Conservation (phyloP, 345 rosid species). For the Microcos paniculata region DNA sequence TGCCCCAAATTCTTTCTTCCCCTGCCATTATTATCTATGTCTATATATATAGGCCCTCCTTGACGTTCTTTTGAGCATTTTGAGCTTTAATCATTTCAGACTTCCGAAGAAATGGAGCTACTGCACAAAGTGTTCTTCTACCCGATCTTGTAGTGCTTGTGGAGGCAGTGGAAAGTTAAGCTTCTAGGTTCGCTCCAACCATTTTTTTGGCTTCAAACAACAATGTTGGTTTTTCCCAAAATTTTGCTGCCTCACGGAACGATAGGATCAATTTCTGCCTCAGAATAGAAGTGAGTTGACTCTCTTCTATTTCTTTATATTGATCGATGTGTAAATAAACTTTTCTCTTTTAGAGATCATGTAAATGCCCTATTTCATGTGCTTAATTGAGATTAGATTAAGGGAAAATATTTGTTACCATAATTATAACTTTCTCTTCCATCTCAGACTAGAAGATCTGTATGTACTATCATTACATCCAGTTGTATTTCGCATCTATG, state of each 20-base stretch:
- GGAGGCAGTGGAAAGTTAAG: conserved; percentile 74
- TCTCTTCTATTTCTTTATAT: background rate
- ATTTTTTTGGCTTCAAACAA: background rate
- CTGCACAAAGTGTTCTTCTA: conserved; percentile 86
- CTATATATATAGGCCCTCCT: background rate
- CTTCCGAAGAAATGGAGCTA: conserved; percentile 99
- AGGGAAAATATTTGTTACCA: background rate
- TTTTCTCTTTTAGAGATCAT: background rate
- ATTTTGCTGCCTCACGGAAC: background rate
- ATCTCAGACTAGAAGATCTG: background rate
- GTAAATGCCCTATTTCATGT: background rate
- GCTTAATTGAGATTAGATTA: background rate
- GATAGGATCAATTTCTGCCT: background rate
- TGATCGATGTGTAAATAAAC: background rate
- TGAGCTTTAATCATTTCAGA: conserved; percentile 38
- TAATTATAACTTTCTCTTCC: background rate
- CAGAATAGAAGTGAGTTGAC: background rate
- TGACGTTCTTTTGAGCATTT: conserved; percentile 5
- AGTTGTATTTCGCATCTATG: too few relatives aligned
- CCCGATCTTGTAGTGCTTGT: conserved; percentile 67
- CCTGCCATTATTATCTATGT: background rate
- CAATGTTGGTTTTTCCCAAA: background rate
- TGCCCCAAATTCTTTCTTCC: background rate
- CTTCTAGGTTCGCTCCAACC: conserved; percentile 10
- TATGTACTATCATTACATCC: too few relatives aligned